These are phyloP conservation scores for Apiotrichum gracile DNA, from an alignment of 1,284 basidiomycete genomes.

Conservation along the genomic window DNA sequence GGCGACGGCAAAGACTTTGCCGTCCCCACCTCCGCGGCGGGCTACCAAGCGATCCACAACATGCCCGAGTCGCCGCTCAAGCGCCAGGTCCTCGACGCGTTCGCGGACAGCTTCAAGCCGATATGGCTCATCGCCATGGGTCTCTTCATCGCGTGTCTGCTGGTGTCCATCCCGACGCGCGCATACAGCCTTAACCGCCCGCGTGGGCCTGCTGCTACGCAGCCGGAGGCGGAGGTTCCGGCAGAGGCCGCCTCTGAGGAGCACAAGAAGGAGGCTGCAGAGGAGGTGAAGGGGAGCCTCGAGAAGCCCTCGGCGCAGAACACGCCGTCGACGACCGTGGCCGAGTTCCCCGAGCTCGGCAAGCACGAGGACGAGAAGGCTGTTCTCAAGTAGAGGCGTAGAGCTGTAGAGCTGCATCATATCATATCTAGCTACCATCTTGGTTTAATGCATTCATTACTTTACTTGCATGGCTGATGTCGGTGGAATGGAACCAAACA, in stretches of 20 bases:
- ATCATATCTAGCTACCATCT: no score
- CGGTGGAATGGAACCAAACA: no score
- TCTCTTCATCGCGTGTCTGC: conserved; percentile 5
- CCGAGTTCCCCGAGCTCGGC: not conserved
- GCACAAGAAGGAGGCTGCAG: not conserved
- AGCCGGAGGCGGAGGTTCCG: not conserved
- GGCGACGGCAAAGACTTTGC: conserved; percentile 33
- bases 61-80: conserved; percentile 27
- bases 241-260: not conserved
- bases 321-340: not conserved
- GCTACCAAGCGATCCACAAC: conserved; percentile 31
- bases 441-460: no score
- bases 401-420: no score
- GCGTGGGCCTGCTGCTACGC: not conserved
- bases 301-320: not conserved
- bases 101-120: conserved; percentile 34
- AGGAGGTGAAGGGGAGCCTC: not conserved
- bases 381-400: no score
- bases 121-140: conserved; percentile 6
- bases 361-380: not conserved
- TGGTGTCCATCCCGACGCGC: conserved; percentile 12
- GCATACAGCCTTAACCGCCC: conserved; percentile 9
- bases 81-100: conserved; percentile 28
- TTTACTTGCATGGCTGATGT: no score
- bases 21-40: conserved; percentile 28